These are phyloP conservation scores for Psilocybe azurescens DNA, from an alignment of 768 basidiomycete genomes.

Conservation along the genomic window DNA sequence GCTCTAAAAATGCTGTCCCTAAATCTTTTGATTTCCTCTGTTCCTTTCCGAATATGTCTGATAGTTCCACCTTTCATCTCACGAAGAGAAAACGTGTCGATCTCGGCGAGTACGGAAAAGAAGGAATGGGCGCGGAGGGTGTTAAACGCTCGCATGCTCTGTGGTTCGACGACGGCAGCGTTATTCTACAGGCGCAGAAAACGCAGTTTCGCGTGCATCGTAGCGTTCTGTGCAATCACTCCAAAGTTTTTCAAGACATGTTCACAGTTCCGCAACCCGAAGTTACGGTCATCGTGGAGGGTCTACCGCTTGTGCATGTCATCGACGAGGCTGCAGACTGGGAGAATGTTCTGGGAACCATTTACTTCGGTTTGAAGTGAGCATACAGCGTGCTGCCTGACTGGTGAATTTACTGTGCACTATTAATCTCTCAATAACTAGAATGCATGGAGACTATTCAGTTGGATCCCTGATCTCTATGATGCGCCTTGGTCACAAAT, in stretches of 20 bases:
- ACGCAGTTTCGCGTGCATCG: constrained; percentile 18
- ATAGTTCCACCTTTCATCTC: neutral
- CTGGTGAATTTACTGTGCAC: neutral
- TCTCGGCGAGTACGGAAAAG: neutral
- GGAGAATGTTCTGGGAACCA: neutral
- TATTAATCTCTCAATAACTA: neutral
- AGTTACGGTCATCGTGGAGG: constrained; percentile 1
- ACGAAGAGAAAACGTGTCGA: neutral
- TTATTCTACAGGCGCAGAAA: constrained; percentile 17
- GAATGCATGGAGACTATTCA: neutral
- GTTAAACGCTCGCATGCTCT: neutral
- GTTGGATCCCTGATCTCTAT: neutral
- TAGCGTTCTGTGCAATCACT: constrained; percentile 16
- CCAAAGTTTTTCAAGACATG: constrained; percentile 25
- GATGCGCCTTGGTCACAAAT: constrained; percentile 1
- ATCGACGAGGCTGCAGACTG: constrained; percentile 6
- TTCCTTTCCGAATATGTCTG: no score
- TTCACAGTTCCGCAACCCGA: constrained; percentile 19
- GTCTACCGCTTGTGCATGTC: constrained; percentile 11
- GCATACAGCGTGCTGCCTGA: neutral
- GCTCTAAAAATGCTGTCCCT: no score
- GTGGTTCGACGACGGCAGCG: constrained; percentile 24
- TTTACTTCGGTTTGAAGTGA: constrained; percentile 5
- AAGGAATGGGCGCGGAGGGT: neutral
- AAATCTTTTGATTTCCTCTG: no score